These are phyloP conservation scores for Candida pseudoviswanathii DNA, from an alignment of 1,139 yeast genomes.

Conservation along the genomic window DNA sequence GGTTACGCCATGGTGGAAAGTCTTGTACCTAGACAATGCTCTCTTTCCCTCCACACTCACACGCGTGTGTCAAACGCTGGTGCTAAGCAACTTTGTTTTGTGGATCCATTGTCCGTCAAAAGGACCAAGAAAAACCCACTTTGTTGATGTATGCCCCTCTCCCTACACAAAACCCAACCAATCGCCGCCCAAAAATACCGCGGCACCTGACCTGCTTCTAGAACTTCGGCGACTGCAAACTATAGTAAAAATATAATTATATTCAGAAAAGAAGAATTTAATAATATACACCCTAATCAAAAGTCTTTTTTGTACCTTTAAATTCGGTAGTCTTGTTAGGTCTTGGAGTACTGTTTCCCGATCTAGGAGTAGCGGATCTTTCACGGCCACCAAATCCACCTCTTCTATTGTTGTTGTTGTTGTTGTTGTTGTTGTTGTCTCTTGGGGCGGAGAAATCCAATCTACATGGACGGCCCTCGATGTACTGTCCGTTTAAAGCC, in stretches of 20 bases:
- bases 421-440: conserved; percentile 47
- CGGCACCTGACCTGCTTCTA: no score
- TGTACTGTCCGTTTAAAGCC: conserved; percentile 83
- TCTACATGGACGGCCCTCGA: conserved; percentile 93
- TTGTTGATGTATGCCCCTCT: no score
- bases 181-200: no score
- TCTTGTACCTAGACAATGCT: no score
- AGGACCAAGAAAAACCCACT: no score
- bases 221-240: no score
- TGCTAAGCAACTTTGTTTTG: no score
- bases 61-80: no score
- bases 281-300: conserved; percentile 47
- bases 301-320: conserved; percentile 77
- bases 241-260: conserved; percentile 2
- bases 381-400: conserved; percentile 41
- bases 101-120: no score
- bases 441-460: conserved; percentile 94
- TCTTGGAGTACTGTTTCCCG: conserved; percentile 50
- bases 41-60: no score
- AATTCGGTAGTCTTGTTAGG: conserved; percentile 54
- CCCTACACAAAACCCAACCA: no score
- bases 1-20: no score
- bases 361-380: conserved; percentile 51
- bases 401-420: conserved; percentile 22
- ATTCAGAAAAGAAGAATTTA: background rate